Percentiles rank a stretch among this genome's conserved stretches.
These are phyloP conservation scores for Serendipita sp. DNA, from an alignment of 768 basidiomycete species.

Conservation along the genomic window DNA sequence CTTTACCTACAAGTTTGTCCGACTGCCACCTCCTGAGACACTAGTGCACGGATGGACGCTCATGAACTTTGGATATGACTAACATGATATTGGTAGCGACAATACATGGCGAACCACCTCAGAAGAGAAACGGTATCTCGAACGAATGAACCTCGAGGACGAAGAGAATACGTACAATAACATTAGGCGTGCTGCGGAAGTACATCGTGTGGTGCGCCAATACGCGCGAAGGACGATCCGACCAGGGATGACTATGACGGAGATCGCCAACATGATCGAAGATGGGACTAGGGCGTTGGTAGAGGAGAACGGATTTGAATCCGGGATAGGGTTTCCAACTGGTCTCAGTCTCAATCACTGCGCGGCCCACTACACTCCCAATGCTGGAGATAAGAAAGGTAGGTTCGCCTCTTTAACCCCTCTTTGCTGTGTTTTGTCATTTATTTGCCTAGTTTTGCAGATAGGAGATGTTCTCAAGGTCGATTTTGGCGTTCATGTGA, in stretches of 20 bases:
- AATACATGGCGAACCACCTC: constrained; percentile 79
- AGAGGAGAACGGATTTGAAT: constrained; percentile 72
- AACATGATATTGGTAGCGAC: neutral
- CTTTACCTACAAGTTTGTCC: neutral
- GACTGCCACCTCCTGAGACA: neutral
- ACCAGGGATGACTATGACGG: constrained; percentile 87
- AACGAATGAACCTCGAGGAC: constrained; percentile 60
- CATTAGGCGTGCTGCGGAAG: constrained; percentile 88
- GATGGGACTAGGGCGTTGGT: constrained; percentile 80
- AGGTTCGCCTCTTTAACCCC: constrained; percentile 16
- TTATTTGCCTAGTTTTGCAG: constrained; percentile 42
- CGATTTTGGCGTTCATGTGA: constrained; percentile 93
- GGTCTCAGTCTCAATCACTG: constrained; percentile 87
- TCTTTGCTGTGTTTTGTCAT: constrained; percentile 7
- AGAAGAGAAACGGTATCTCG: constrained; percentile 76
- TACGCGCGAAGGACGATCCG: constrained; percentile 69
- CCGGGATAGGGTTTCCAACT: constrained; percentile 91
- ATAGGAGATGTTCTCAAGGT: constrained; percentile 85
- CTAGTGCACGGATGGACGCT: neutral
- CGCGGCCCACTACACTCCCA: constrained; percentile 93
- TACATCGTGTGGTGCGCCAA: constrained; percentile 79
- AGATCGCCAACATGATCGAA: constrained; percentile 88
- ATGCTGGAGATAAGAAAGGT: constrained; percentile 79
- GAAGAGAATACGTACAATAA: constrained; percentile 72
- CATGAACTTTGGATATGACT: neutral